phyloP scores from a whole-genome alignment of 1,284 basidiomycete species.

The Trichosporon faecale region DNA sequence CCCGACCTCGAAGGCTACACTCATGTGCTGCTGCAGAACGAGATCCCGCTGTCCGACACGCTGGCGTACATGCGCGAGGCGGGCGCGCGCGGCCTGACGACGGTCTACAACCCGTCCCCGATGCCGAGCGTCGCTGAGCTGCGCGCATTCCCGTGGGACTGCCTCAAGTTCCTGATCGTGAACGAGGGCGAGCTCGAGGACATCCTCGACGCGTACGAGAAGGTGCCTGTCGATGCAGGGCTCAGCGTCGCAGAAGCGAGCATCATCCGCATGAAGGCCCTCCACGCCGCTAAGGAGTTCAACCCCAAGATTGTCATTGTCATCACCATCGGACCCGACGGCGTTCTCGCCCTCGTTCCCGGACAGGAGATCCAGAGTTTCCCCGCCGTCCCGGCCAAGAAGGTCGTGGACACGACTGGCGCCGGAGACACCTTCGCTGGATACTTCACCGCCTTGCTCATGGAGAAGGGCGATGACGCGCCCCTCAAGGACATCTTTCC shows the following conservation, averaged over 20 bases:
- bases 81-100: slow-evolving; percentile 33
- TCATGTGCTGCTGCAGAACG: slow-evolving; percentile 59
- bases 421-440: slow-evolving; percentile 54
- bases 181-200: slow-evolving; percentile 57
- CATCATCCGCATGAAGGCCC: slow-evolving; percentile 14
- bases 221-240: not conserved
- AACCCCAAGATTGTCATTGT: slow-evolving; percentile 14
- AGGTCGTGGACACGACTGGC: slow-evolving; percentile 49
- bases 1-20: slow-evolving; percentile 37
- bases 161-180: slow-evolving; percentile 56
- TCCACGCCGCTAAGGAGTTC: slow-evolving; percentile 12
- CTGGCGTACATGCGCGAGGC: slow-evolving; percentile 49
- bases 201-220: slow-evolving; percentile 30
- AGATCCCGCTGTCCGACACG: slow-evolving; percentile 57
- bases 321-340: slow-evolving; percentile 20
- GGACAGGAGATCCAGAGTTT: slow-evolving; percentile 7
- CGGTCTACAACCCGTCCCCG: slow-evolving; percentile 60
- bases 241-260: slow-evolving; percentile 11
- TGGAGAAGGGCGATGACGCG: slow-evolving; percentile 30
- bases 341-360: slow-evolving; percentile 17
- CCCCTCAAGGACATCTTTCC: slow-evolving; percentile 18
- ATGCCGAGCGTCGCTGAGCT: slow-evolving; percentile 54
- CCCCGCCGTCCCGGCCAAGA: slow-evolving; percentile 15
- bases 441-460: slow-evolving; percentile 49
- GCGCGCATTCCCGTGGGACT: slow-evolving; percentile 53